Conservation (phyloP, 352 stramenopile genomes). For the Phytophthora fragariae region DNA sequence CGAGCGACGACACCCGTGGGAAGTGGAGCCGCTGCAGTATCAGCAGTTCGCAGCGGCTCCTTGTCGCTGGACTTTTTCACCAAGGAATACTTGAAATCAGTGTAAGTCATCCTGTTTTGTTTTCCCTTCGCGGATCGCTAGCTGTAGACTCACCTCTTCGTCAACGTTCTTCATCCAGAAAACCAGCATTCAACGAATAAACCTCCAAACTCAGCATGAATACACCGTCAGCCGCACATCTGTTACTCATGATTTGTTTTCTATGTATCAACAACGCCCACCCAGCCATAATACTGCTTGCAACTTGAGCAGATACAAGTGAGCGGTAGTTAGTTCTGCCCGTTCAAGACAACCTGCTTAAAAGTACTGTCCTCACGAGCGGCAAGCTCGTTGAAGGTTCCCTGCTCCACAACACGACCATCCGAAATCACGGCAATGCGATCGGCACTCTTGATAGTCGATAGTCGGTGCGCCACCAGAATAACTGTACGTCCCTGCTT, state of each 20-base stretch:
- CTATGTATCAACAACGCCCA: constrained; percentile 29
- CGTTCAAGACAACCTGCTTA: constrained; percentile 76
- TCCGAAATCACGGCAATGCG: constrained; percentile 92
- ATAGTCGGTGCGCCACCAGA: constrained; percentile 97
- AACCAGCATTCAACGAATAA: constrained; percentile 29
- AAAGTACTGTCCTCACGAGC: constrained; percentile 73
- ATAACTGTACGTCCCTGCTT: constrained; percentile 94
- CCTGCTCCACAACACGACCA: constrained; percentile 87
- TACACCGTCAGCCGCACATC: constrained; percentile 24
- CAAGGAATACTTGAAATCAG: constrained; percentile 60
- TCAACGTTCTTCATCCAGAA: constrained; percentile 14
- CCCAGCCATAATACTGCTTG: constrained; percentile 1
- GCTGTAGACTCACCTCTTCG: constrained; percentile 6
- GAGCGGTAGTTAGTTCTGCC: constrained; percentile 47
- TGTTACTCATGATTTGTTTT: constrained; percentile 21
- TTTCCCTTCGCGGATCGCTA: background rate
- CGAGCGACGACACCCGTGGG: constrained; percentile 36
- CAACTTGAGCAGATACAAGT: background rate
- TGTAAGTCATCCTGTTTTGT: constrained; percentile 35
- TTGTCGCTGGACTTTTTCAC: constrained; percentile 62
- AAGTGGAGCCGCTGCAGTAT: constrained; percentile 50
- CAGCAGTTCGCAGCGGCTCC: constrained; percentile 41
- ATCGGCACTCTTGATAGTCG: constrained; percentile 93
- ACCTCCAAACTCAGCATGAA: constrained; percentile 12
- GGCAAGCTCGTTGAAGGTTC: constrained; percentile 74